Evolutionary conservation across 441 rosid genomes (phyloP).

Genomic region (Kokia cookei): DNA sequence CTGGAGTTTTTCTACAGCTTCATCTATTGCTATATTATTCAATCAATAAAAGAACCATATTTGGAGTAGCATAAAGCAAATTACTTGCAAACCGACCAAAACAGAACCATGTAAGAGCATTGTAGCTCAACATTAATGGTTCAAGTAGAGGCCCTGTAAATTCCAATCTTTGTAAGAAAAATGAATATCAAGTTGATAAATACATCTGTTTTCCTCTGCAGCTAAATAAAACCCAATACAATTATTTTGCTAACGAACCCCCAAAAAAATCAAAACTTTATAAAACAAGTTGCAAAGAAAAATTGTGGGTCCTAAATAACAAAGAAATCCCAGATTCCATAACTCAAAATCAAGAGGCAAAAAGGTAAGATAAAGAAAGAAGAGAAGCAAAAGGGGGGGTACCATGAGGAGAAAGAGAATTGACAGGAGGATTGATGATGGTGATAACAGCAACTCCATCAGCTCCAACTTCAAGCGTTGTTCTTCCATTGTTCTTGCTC

Average conservation of each 20-base stretch:
- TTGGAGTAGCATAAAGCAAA: background rate
- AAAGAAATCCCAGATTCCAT: background rate
- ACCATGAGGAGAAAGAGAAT: constrained; percentile 90
- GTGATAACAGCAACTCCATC: constrained; percentile 91
- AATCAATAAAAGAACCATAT: background rate
- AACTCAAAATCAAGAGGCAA: background rate
- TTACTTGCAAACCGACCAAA: background rate
- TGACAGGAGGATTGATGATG: constrained; percentile 89
- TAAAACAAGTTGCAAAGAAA: background rate
- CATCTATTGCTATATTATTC: background rate
- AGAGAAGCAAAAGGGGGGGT: background rate
- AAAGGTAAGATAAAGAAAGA: background rate
- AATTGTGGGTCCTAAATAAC: background rate
- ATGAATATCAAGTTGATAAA: background rate
- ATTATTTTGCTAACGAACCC: background rate
- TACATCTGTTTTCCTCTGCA: background rate
- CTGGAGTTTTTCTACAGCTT: background rate
- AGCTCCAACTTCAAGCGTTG: constrained; percentile 75
- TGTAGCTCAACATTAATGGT: background rate
- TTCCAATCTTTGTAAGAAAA: background rate
- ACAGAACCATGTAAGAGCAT: background rate
- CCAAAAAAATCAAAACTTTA: background rate
- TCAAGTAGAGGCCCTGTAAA: background rate
- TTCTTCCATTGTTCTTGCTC: constrained; percentile 46
- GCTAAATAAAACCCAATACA: background rate